Evolutionary conservation across 495 filamentous ascomycete genomes (phyloP).

Genomic region (Penicillium flavigenum): DNA sequence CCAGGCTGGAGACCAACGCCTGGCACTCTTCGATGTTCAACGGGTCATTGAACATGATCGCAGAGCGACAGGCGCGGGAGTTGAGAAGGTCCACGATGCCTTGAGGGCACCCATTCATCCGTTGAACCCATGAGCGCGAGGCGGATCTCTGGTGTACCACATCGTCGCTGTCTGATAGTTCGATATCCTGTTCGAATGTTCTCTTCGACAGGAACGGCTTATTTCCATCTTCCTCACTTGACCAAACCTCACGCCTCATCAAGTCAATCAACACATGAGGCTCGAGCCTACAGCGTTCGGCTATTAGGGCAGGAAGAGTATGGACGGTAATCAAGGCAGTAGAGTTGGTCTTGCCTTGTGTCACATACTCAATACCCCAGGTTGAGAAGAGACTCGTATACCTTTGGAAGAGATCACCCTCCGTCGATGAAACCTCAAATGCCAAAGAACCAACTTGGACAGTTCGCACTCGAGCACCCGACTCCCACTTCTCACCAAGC

Average conservation of each 20-base stretch:
- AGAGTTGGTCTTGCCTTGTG: constrained; percentile 14
- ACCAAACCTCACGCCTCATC: constrained; percentile 74
- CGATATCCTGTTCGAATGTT: neutral
- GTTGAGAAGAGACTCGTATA: constrained; percentile 56
- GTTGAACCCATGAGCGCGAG: constrained; percentile 52
- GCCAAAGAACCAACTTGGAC: constrained; percentile 51
- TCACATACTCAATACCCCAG: constrained; percentile 72
- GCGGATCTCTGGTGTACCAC: neutral
- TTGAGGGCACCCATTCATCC: constrained; percentile 65
- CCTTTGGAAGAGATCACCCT: constrained; percentile 54
- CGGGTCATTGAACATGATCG: constrained; percentile 96
- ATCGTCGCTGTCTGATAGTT: neutral
- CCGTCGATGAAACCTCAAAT: constrained; percentile 60
- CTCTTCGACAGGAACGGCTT: constrained; percentile 11
- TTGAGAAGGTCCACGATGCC: constrained; percentile 86
- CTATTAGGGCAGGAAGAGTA: constrained; percentile 66
- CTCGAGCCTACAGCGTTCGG: constrained; percentile 72
- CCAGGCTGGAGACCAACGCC: constrained; percentile 59
- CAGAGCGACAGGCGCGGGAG: constrained; percentile 83
- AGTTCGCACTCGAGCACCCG: constrained; percentile 23
- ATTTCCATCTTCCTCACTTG: constrained; percentile 36
- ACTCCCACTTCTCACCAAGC: neutral
- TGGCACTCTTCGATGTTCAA: constrained; percentile 65
- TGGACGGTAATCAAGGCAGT: constrained; percentile 46
- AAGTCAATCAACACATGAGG: constrained; percentile 67